These are phyloP conservation scores for Mortierella sp. DNA, from an alignment of 371 early-diverging fungal genomes.

Conservation along the genomic window DNA sequence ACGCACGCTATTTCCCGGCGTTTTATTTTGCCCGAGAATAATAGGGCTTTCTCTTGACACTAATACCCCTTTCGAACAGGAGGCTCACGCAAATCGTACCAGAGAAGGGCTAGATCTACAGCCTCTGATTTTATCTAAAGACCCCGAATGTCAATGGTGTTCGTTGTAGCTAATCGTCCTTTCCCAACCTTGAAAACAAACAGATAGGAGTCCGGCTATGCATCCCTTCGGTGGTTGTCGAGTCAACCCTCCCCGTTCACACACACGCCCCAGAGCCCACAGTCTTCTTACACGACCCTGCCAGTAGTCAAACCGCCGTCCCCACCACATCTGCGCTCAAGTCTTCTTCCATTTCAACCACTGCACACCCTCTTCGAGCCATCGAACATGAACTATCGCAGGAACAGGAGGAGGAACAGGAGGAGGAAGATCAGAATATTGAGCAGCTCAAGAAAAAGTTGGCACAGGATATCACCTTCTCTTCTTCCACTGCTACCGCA, in stretches of 20 bases:
- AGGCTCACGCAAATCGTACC: too few relatives aligned
- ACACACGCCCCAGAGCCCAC: constrained; percentile 43
- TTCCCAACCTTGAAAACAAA: background rate
- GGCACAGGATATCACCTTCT: constrained; percentile 1
- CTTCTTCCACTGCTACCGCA: background rate
- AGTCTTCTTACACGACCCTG: constrained; percentile 23
- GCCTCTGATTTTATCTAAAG: background rate
- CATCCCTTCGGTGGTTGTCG: constrained; percentile 23
- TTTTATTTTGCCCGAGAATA: constrained; percentile 1
- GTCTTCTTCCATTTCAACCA: background rate
- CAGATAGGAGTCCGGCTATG: constrained; percentile 32
- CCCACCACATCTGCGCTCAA: constrained; percentile 45
- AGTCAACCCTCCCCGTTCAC: constrained; percentile 44
- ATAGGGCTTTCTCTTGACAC: background rate
- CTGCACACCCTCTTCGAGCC: background rate
- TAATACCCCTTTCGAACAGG: too few relatives aligned
- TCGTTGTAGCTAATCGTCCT: background rate
- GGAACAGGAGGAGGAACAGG: background rate
- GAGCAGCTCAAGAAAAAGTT: background rate
- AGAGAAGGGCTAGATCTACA: background rate
- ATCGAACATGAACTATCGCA: background rate
- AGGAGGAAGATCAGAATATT: background rate
- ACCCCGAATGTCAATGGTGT: background rate
- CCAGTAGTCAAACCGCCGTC: constrained; percentile 20
- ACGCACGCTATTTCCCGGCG: background rate